phyloP scores from a whole-genome alignment of 139 green algal genomes.

The Micractinium conductrix region DNA sequence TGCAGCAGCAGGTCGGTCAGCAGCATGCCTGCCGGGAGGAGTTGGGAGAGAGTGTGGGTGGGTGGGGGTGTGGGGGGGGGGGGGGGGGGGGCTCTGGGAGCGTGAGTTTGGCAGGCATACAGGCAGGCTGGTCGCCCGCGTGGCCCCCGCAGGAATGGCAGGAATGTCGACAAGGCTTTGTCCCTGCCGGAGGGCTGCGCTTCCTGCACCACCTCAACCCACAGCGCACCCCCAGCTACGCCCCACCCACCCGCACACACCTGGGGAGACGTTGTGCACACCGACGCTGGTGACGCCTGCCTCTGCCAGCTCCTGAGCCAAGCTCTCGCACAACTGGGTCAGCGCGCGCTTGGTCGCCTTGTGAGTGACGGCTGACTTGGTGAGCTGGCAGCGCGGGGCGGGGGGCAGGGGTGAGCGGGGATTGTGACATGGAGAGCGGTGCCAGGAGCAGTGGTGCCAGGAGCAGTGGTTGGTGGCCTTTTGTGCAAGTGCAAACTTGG shows the following conservation, averaged over 20 bases:
- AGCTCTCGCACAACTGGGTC: conserved; percentile 58
- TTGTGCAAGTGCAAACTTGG: neutral
- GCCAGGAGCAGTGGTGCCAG: neutral
- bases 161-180: too few relatives aligned
- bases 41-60: neutral
- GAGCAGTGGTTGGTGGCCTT: neutral
- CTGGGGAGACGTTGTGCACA: conserved; percentile 73
- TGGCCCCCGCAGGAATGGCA: too few relatives aligned
- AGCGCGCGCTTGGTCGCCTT: conserved; percentile 71
- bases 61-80: too few relatives aligned
- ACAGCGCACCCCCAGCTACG: too few relatives aligned
- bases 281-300: conserved; percentile 50
- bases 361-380: conserved; percentile 58
- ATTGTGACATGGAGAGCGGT: neutral
- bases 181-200: too few relatives aligned
- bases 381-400: conserved; percentile 24
- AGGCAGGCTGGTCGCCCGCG: neutral
- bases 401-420: neutral
- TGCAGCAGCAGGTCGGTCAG: conserved; percentile 74
- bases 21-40: conserved; percentile 49
- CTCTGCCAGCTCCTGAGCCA: conserved; percentile 55
- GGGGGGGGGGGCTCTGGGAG: neutral
- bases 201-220: neutral
- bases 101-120: neutral
- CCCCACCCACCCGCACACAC: too few relatives aligned